Base-by-base conservation (phyloP, 129 eudicot genomes). In the Lactuca sativa region DNA sequence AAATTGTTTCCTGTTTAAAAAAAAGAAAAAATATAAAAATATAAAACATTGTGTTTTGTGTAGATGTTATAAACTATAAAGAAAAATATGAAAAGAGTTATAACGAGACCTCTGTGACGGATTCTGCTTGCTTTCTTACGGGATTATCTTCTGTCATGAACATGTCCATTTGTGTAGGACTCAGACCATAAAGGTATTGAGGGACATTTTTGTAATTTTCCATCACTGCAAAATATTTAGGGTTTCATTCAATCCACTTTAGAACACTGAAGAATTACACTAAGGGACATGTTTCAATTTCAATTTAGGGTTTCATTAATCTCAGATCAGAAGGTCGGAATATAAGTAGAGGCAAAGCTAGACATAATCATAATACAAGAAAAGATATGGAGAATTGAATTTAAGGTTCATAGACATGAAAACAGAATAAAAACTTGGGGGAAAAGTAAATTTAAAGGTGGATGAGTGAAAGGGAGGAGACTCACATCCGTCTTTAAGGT, bases 141-240 rank as follows among this genome's bases (percentile, higher is more conserved):
- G 93, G 90, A 74, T 79, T 89, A 86, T 88, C 95, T 64, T 84
- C 95, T 4, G 98, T 86, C 96, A 84, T 86, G 83, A 92, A 92
- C 95, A 86, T 86, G 78, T 86, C 92, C 95, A 92, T 84, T 76
- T 89, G 96, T 55, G 92, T 69, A 62, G 90, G 98, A 65, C 82
- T 73, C 52, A 89, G 95, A 44, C 96, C 98, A 13, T 86, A 86
- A 2, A 92, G 82, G 81, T 65, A 75, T 59, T 83, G 84, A 67
- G 96, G 96, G 11, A 75, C 80, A 75, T 86, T 89, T 78, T 89
- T 86, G 91, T 54, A 92, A 81, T 89, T 86, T 34, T 92, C 95
- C 89, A 85, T 86, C 83, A 92, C 96, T 89, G 76, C 65, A 71
- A 61, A 59, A 47, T 48, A 14, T 44, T 59, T 31, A 59, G 53